Percentiles rank a stretch among this genome's conserved stretches.
Conservation (phyloP, 805 yeast species). For the Hermanozyma aechmeae region DNA sequence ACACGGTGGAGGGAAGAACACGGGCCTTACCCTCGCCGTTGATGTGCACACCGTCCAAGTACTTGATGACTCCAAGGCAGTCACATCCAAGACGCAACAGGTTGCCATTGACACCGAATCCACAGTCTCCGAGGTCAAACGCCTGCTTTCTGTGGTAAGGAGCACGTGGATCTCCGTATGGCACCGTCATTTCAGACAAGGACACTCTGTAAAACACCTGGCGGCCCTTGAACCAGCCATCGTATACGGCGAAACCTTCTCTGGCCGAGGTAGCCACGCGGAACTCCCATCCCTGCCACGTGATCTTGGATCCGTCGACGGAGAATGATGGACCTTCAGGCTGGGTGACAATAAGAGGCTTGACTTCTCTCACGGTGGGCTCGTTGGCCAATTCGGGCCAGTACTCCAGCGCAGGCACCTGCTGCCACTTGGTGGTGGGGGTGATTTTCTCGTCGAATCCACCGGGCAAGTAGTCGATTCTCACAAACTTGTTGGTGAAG, state of each 20-base stretch:
- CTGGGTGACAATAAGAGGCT: conserved; percentile 60
- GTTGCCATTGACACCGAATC: conserved; percentile 69
- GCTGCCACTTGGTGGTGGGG: conserved; percentile 53
- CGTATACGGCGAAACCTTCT: conserved; percentile 73
- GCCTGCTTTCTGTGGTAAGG: conserved; percentile 85
- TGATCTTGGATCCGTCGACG: conserved; percentile 48
- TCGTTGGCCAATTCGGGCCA: conserved; percentile 63
- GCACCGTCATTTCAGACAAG: conserved; percentile 79
- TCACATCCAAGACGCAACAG: conserved; percentile 67
- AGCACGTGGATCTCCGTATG: conserved; percentile 77
- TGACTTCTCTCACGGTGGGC: conserved; percentile 41
- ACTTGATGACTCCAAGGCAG: conserved; percentile 72
- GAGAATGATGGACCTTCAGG: conserved; percentile 76
- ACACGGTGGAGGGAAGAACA: conserved; percentile 58
- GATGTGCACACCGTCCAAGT: conserved; percentile 53
- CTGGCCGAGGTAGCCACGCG: conserved; percentile 60
- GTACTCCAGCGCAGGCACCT: conserved; percentile 57
- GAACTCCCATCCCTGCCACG: conserved; percentile 83
- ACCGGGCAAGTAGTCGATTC: conserved; percentile 68
- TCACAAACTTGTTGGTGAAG: conserved; percentile 47
- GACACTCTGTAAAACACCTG: conserved; percentile 65
- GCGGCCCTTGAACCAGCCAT: conserved; percentile 68
- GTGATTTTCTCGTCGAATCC: conserved; percentile 55
- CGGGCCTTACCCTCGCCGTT: conserved; percentile 53
- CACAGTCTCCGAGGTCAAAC: conserved; percentile 78